Evolutionary conservation across 2,329 filamentous ascomycete genomes (phyloP), one percentile per base, ranked within the genome.

Genomic region (Xylaria sp.): DNA sequence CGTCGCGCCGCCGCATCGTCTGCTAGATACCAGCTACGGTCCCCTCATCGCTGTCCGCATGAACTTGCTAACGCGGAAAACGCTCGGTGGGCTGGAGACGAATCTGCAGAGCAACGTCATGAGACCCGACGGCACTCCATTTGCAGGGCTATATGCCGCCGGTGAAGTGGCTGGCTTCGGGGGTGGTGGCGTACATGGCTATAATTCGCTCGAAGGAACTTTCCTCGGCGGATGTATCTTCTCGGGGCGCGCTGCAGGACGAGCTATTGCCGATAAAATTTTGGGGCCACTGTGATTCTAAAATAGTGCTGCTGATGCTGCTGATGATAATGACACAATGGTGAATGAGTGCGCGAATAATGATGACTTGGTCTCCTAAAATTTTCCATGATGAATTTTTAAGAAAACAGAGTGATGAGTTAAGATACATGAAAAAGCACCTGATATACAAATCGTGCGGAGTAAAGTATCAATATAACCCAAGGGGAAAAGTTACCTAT

Each of bases 181-280:
- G 0, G 88, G 88, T 1, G 88, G 88, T 1, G 88, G 88, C 18
- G 86, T 90, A 0, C 88, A 90, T 72, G 88, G 88, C 0, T 90
- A 90, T 73, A 88, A 82, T 72, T 86, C 88, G 1, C 84, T 90
- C 44, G 88, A 90, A 76, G 88, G 88, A 0, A 90, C 88, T 0
- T 90, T 90, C 74, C 73, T 90, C 3, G 88, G 88, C 15, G 88
- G 88, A 0, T 90, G 88, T 67, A 89, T 90, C 72, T 90, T 90
- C 73, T 89, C 88, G 0, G 88, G 88, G 0, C 79, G 87, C 6
- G 84, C 84, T 0, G 88, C 88, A 0, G 88, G 88, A 0, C 80
- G 84, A 10, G 87, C 84, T 0, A 85, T 90, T 72, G 86, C 84
- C 0, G 82, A 84, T 3, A 86, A 88, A 71, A 63, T 83, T 1